Evolutionary conservation across 305 asterid genomes (phyloP), one percentile per base, ranked within the genome.

Genomic region (Fraxinus nigra): DNA sequence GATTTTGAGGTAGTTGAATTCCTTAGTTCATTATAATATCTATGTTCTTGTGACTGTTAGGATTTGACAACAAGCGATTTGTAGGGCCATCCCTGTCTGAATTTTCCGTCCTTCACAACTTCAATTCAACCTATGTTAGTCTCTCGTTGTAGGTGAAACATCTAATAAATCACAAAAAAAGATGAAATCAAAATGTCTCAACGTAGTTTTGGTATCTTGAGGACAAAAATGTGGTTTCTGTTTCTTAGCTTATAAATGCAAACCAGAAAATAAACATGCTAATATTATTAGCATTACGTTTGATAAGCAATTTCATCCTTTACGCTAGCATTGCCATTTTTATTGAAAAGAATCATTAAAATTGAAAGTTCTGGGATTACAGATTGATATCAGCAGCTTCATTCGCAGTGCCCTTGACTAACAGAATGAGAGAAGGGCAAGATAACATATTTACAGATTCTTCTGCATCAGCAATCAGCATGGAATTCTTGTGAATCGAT

Each of bases 361-460:
- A 2, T 24, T 4, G 28, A 48, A 63, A 46, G 34, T 1, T 70
- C 7, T 28, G 73, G 79, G 20, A 59, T 82, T 84, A 70, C 87
- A 85, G 91, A 56, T 85, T 79, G 86, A 54, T 95, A 78, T 95
- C 98, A 10, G 87, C 97, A 34, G 97, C 97, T 70, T 95, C 98
- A 79, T 85, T 98, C 0, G 97, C 97, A 1, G 91, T 95, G 43
- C 98, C 98, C 2, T 28, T 93, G 87, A 93, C 98, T 26, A 89
- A 93, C 87, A 84, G 79, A 59, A 87, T 91, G 94, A 87, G 98
- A 82, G 89, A 86, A 91, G 93, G 89, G 7, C 80, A 87, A 11
- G 98, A 91, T 78, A 95, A 92, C 88, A 90, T 90, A 81, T 95
- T 95, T 78, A 95, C 98, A 18, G 98, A 95, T 85, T 85, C 95